Evolutionary conservation across 306 rosid species (phyloP).

Genomic region (Fragaria iinumae): DNA sequence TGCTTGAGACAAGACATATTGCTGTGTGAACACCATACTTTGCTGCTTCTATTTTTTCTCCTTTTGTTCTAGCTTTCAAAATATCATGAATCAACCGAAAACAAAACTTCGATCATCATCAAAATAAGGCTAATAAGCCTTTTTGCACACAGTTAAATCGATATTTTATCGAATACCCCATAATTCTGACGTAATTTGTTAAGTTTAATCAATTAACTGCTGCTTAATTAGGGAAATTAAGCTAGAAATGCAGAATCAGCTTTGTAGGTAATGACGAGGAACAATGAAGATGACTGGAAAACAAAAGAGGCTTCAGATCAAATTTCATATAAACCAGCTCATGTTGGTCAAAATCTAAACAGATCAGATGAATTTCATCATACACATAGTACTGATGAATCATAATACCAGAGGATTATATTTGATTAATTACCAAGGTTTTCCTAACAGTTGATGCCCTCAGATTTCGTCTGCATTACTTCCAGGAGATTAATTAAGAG

Average conservation of each 20-base stretch:
- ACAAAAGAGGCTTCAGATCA: neutral
- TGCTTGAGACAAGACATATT: conserved; percentile 4
- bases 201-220: neutral
- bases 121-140: neutral
- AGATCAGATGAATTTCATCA: conserved; percentile 1
- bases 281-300: neutral
- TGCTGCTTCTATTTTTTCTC: neutral
- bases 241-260: neutral
- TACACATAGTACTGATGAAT: neutral
- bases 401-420: neutral
- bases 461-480: neutral
- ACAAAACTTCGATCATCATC: neutral
- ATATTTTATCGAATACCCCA: neutral
- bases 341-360: neutral
- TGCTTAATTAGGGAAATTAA: neutral
- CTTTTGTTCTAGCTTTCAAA: neutral
- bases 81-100: neutral
- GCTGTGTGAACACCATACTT: conserved; percentile 7
- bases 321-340: neutral
- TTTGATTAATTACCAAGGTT: neutral
- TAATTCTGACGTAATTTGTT: neutral
- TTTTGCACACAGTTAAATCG: neutral
- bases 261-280: neutral
- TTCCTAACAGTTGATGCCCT: neutral
- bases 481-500: neutral